Evolutionary conservation across 2,329 filamentous ascomycete genomes (phyloP).

Genomic region (Fusarium bulbicola): DNA sequence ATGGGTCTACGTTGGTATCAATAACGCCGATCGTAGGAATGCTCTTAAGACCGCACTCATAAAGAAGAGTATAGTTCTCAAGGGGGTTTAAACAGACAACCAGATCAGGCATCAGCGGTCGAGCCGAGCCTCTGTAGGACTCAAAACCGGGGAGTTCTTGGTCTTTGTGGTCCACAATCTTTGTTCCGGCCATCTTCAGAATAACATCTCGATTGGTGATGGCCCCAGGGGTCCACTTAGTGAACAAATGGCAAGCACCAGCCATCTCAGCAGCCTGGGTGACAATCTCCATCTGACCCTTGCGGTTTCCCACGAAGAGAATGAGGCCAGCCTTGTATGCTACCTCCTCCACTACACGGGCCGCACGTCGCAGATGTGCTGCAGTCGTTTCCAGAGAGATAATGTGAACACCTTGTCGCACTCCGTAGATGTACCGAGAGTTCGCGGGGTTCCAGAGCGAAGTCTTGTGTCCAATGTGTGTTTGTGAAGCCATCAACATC

Average conservation of each 20-base stretch:
- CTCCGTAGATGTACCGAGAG: slow-evolving; percentile 91
- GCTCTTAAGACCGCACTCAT: slow-evolving; percentile 87
- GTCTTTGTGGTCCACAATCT: slow-evolving; percentile 83
- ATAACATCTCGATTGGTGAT: slow-evolving; percentile 96
- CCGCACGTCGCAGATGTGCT: slow-evolving; percentile 88
- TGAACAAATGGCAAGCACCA: slow-evolving; percentile 86
- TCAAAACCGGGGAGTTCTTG: slow-evolving; percentile 68
- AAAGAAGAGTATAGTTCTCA: slow-evolving; percentile 89
- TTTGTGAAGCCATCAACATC: slow-evolving; percentile 86
- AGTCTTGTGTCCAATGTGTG: slow-evolving; percentile 89
- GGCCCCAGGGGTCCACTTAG: slow-evolving; percentile 89
- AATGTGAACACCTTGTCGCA: slow-evolving; percentile 89
- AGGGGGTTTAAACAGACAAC: slow-evolving; percentile 92
- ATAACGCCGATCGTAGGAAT: slow-evolving; percentile 95
- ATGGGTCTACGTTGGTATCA: slow-evolving; percentile 91
- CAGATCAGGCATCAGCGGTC: slow-evolving; percentile 83
- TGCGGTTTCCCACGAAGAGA: slow-evolving; percentile 88
- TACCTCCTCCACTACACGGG: slow-evolving; percentile 90
- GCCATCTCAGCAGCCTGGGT: slow-evolving; percentile 83
- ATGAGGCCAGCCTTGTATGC: slow-evolving; percentile 84
- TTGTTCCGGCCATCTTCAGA: slow-evolving; percentile 72
- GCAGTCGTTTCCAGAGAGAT: slow-evolving; percentile 91
- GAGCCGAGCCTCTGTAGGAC: slow-evolving; percentile 67
- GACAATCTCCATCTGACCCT: slow-evolving; percentile 82
- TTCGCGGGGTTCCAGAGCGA: slow-evolving; percentile 96